Evolutionary conservation across 2,329 filamentous ascomycete genomes (phyloP).

Genomic region (Chalara sp.): DNA sequence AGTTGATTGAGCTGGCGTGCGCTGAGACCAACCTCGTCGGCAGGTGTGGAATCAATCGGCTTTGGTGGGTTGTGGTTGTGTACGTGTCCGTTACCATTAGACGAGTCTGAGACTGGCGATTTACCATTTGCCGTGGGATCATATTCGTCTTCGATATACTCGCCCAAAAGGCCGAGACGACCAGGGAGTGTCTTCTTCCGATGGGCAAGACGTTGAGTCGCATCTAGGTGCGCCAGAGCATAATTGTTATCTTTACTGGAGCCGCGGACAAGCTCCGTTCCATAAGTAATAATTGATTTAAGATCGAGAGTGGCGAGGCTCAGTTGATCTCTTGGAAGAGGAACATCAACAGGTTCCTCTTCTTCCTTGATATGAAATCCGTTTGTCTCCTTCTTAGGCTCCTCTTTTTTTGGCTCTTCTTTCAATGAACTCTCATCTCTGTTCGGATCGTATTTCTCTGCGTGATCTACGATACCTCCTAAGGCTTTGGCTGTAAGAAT

Average conservation of each 20-base stretch:
- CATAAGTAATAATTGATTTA: conserved; percentile 70
- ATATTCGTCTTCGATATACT: conserved; percentile 79
- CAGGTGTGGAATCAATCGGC: conserved; percentile 17
- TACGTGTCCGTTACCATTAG: conserved; percentile 25
- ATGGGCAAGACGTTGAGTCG: conserved; percentile 71
- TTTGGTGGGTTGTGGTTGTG: conserved; percentile 31
- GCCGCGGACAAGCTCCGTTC: conserved; percentile 76
- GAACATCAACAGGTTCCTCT: conserved; percentile 44
- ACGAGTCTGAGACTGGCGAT: conserved; percentile 10
- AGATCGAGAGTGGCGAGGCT: conserved; percentile 72
- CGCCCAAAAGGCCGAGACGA: conserved; percentile 76
- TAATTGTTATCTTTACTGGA: conserved; percentile 80
- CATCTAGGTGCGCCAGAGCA: conserved; percentile 72
- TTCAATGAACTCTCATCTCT: conserved; percentile 53
- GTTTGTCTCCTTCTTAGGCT: conserved; percentile 20
- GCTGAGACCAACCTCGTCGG: conserved; percentile 70
- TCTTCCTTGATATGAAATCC: conserved; percentile 45
- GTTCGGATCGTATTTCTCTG: conserved; percentile 83
- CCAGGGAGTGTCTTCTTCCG: conserved; percentile 84
- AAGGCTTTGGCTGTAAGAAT: conserved; percentile 70
- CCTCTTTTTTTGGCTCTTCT: conserved; percentile 36
- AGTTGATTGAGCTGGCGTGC: conserved; percentile 90
- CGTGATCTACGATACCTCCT: conserved; percentile 88
- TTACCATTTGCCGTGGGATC: conserved; percentile 34
- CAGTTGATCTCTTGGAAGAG: conserved; percentile 49